A percentile compares a stretch with the other conserved stretches of the same genome.
Evolutionary conservation across 768 basidiomycete genomes (phyloP).

Genomic region (Dacryopinax primogenitus): DNA sequence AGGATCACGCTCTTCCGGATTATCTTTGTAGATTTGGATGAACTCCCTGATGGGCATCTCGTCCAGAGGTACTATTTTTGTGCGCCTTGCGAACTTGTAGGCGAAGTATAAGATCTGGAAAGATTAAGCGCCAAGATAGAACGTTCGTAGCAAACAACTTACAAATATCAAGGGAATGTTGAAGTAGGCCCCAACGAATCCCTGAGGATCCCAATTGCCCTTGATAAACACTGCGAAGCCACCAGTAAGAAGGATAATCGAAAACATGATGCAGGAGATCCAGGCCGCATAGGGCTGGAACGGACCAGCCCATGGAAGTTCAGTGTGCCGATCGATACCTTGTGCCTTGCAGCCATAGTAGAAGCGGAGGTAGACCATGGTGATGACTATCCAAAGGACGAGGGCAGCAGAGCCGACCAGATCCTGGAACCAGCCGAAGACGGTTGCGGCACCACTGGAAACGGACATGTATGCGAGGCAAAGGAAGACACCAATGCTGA

Average conservation of each 20-base stretch:
- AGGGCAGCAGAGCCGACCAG: slow-evolving; percentile 39
- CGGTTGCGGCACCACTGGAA: slow-evolving; percentile 47
- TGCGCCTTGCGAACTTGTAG: slow-evolving; percentile 20
- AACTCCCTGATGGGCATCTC: slow-evolving; percentile 14
- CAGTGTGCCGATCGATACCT: slow-evolving; percentile 50
- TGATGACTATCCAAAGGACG: slow-evolving; percentile 72
- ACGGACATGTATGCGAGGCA: slow-evolving; percentile 61
- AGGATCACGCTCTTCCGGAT: neutral
- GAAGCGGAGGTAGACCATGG: slow-evolving; percentile 68
- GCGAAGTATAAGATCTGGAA: slow-evolving; percentile 18
- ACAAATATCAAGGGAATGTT: neutral
- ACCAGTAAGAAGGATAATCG: slow-evolving; percentile 15
- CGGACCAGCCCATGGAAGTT: slow-evolving; percentile 53
- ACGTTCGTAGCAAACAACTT: neutral
- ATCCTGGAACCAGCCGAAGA: slow-evolving; percentile 36
- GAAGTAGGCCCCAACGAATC: slow-evolving; percentile 21
- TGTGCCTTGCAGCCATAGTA: slow-evolving; percentile 66
- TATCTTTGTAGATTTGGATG: neutral
- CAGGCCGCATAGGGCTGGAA: slow-evolving; percentile 34
- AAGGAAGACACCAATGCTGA: slow-evolving; percentile 48
- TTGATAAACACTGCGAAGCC: slow-evolving; percentile 24
- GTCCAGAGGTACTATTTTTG: slow-evolving; percentile 16
- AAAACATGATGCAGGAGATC: slow-evolving; percentile 15
- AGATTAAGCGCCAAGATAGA: neutral
- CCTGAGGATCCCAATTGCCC: slow-evolving; percentile 17